phyloP scores from a whole-genome alignment of 164 flowering plant species.

The Chimonanthus praecox region DNA sequence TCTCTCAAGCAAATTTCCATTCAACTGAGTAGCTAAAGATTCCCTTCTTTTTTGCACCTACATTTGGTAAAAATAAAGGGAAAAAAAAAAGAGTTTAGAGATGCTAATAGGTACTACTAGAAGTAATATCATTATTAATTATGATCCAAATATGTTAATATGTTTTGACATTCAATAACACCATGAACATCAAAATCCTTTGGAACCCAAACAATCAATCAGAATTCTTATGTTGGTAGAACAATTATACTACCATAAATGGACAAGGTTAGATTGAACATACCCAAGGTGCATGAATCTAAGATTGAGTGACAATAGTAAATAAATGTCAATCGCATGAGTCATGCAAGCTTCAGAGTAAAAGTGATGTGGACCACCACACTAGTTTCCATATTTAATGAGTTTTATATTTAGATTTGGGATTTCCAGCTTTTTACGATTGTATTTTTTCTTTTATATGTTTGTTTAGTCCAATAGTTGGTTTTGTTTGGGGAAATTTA shows the following conservation, averaged over 20 bases:
- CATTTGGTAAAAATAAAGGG: no score
- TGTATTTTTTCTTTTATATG: no score
- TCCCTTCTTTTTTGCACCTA: conserved; percentile 48
- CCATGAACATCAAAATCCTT: no score
- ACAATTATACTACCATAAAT: neutral
- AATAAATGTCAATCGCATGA: neutral
- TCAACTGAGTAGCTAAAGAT: conserved; percentile 34
- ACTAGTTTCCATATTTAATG: no score
- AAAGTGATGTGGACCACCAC: no score
- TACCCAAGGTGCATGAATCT: neutral
- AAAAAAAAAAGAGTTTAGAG: neutral
- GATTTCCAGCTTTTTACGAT: no score
- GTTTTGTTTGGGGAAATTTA: no score
- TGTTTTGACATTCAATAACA: no score
- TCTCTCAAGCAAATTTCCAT: conserved; percentile 33
- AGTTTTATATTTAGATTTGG: no score
- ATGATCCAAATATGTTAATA: neutral
- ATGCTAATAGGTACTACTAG: neutral
- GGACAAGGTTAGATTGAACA: neutral
- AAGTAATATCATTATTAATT: neutral
- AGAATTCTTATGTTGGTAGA: neutral
- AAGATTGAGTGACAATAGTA: no score
- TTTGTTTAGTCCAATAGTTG: no score
- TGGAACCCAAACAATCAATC: neutral
- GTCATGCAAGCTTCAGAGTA: neutral